phyloP scores from a whole-genome alignment of 2,329 filamentous ascomycete genomes.

The Rutstroemia sydowiana region DNA sequence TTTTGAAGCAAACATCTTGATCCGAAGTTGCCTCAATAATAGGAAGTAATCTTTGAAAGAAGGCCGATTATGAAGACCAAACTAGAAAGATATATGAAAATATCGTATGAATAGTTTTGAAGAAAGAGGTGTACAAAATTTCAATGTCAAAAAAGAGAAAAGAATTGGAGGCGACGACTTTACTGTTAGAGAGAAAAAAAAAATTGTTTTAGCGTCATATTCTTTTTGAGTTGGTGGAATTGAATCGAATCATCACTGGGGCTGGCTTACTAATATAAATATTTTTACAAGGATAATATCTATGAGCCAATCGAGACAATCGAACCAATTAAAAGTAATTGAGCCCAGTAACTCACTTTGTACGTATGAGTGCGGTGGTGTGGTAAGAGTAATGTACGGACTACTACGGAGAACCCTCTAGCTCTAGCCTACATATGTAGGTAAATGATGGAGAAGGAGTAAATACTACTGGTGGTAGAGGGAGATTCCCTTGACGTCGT shows the following conservation, averaged over 20 bases:
- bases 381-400: no score
- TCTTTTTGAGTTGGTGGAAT: conserved; percentile 2
- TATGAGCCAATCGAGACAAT: no score
- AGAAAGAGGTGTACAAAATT: not conserved
- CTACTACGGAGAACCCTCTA: no score
- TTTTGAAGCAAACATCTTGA: conserved; percentile 65
- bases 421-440: no score
- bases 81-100: conserved; percentile 11
- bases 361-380: no score
- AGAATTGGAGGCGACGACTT: not conserved
- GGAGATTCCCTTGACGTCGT: no score
- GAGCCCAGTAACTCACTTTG: no score
- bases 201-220: conserved; percentile 7
- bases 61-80: conserved; percentile 8
- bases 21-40: conserved; percentile 15
- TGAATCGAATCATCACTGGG: conserved; percentile 4
- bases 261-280: fast-evolving
- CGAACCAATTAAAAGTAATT: no score
- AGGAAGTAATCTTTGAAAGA: conserved; percentile 13
- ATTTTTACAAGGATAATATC: not conserved
- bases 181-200: conserved; percentile 8
- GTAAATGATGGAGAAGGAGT: no score
- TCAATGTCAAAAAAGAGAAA: not conserved
- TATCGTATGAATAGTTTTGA: conserved; percentile 2
- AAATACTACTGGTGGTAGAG: no score